These are phyloP conservation scores for Fusarium xyrophilum DNA, from an alignment of 2,329 filamentous ascomycete genomes.

Conservation along the genomic window DNA sequence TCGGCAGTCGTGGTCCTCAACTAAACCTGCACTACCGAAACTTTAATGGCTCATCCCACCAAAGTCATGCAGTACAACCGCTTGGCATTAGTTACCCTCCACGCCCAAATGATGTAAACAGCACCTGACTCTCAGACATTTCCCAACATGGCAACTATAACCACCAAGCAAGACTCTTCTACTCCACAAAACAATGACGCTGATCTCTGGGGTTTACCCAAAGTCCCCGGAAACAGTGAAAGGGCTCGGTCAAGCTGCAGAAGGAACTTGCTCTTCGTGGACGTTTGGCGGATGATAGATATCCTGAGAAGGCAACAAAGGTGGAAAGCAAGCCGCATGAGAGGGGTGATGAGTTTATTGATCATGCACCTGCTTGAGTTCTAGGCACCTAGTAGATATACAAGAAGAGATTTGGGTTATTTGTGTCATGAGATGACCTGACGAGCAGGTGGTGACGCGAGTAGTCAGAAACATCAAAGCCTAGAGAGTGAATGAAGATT, in stretches of 20 bases:
- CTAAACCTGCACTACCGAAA: rapidly evolving
- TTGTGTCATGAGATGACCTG: no score
- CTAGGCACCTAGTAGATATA: no score
- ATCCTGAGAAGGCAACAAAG: neutral
- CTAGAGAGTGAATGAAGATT: neutral
- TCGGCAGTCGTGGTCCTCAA: rapidly evolving
- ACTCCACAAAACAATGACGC: slow-evolving; percentile 1
- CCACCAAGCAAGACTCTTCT: neutral
- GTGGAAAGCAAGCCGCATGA: neutral
- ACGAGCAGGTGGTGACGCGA: neutral
- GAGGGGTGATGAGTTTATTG: neutral
- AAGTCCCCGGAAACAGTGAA: neutral
- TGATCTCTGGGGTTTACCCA: slow-evolving; percentile 2
- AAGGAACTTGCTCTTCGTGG: slow-evolving; percentile 5
- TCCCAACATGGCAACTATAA: neutral
- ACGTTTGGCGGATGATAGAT: neutral
- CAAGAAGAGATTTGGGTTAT: no score
- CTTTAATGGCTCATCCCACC: neutral
- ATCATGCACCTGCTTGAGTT: neutral
- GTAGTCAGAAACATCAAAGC: no score
- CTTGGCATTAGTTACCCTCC: neutral
- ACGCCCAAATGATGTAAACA: neutral
- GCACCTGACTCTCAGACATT: neutral
- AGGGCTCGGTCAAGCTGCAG: neutral
- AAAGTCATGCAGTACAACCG: no score